Evolutionary conservation across 164 flowering plant species (phyloP).

Genomic region (Annona squamosa): DNA sequence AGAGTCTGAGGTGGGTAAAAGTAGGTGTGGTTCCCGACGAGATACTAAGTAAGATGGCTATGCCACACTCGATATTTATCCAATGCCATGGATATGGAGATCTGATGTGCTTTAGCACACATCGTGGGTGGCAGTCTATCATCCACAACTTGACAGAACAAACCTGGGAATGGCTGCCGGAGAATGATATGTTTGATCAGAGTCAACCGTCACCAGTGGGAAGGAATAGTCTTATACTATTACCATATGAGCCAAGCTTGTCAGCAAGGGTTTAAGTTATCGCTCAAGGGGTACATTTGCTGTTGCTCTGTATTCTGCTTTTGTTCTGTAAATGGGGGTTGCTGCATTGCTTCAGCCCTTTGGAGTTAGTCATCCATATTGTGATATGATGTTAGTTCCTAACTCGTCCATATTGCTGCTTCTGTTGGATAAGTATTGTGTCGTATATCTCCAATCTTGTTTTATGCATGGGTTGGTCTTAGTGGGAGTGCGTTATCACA

Average conservation of each 20-base stretch:
- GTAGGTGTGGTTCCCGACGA: slow-evolving; percentile 23
- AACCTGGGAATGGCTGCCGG: slow-evolving; percentile 17
- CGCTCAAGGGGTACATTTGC: background rate
- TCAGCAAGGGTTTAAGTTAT: slow-evolving; percentile 16
- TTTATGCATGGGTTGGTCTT: background rate
- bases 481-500: background rate
- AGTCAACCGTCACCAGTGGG: slow-evolving; percentile 19
- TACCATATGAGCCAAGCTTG: slow-evolving; percentile 24
- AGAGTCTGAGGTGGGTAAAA: slow-evolving; percentile 18
- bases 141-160: slow-evolving; percentile 16
- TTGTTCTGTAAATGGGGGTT: background rate
- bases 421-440: background rate
- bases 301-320: background rate
- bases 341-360: background rate
- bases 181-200: slow-evolving; percentile 14
- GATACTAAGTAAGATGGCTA: slow-evolving; percentile 20
- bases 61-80: slow-evolving; percentile 19
- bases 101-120: slow-evolving; percentile 25
- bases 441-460: background rate
- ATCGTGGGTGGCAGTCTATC: slow-evolving; percentile 26
- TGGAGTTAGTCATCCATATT: background rate
- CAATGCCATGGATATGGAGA: slow-evolving; percentile 28
- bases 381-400: background rate
- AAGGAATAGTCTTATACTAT: slow-evolving; percentile 19
- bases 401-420: background rate